Percentiles rank a stretch among this genome's conserved stretches.
phyloP scores from a whole-genome alignment of 2,329 filamentous ascomycete species.

The Tolypocladium guangdongense region DNA sequence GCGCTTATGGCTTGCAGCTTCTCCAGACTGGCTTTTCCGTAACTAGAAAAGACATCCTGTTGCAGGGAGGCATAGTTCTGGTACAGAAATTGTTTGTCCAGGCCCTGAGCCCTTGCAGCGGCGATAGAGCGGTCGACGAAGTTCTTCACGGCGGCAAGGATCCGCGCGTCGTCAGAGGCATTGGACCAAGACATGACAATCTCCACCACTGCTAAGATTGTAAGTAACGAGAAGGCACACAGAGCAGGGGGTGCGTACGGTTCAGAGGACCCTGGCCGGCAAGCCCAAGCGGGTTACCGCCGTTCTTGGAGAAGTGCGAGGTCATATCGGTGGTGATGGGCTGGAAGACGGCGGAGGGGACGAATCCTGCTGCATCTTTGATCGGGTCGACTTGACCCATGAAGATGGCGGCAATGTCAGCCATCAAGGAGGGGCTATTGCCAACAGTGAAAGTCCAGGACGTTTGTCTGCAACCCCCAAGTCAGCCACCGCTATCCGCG shows the following conservation, averaged over 20 bases:
- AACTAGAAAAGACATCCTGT: conserved; percentile 28
- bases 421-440: conserved; percentile 10
- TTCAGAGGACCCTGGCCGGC: conserved; percentile 13
- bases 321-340: conserved; percentile 27
- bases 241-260: conserved; percentile 1
- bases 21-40: conserved; percentile 26
- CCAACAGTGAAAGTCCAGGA: conserved; percentile 11
- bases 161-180: conserved; percentile 19
- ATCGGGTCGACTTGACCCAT: conserved; percentile 11
- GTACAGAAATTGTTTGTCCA: conserved; percentile 29
- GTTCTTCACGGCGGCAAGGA: conserved; percentile 15
- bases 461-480: conserved; percentile 6
- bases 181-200: conserved; percentile 15
- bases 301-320: conserved; percentile 20
- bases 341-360: conserved; percentile 24
- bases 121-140: conserved; percentile 15
- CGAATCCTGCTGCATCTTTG: conserved; percentile 9
- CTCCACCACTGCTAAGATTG: conserved; percentile 9
- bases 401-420: conserved; percentile 11
- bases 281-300: conserved; percentile 21
- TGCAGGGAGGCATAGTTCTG: conserved; percentile 33
- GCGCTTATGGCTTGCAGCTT: conserved; percentile 16
- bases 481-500: background rate
- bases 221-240: background rate
- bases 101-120: conserved; percentile 17